Evolutionary conservation across 2,329 filamentous ascomycete genomes (phyloP), one percentile per base, ranked within the genome.

Genomic region (Phaeomoniella chlamydospora): DNA sequence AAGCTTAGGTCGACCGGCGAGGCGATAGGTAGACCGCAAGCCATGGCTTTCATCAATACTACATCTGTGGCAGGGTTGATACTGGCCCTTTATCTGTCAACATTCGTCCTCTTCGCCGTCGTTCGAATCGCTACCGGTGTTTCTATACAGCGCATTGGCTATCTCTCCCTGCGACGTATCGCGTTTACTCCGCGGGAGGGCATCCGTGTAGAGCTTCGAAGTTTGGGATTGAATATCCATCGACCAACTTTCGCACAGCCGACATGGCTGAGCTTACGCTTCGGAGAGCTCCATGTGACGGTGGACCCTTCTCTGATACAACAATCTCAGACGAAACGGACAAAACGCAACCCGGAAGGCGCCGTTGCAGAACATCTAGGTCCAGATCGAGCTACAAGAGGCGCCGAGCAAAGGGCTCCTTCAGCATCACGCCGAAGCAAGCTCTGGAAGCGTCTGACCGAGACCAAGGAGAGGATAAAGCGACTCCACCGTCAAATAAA

Each of bases 191-290:
- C 85, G 17, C 78, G 72, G 57, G 85, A 94, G 71, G 90, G 90
- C 47, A 65, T 94, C 50, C 80, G 80, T 49, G 75, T 98, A 56
- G 85, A 94, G 56, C 77, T 98, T 38, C 77, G 90, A 35, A 84
- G 87, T 35, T 68, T 98, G 36, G 86, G 90, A 31, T 68, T 98
- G 48, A 80, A 83, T 39, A 60, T 96, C 43, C 90, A 98, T 59
- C 77, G 87, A 3, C 90, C 90, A 10, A 96, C 90, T 4, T 96
- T 98, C 59, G 85, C 88, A 33, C 86, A 96, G 56, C 90, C 90
- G 31, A 96, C 92, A 43, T 96, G 88, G 86, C 65, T 94, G 48
- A 96, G 87, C 55, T 68, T 98, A 35, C 82, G 90, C 5, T 61
- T 98, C 40, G 83, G 76, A 49, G 90, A 94, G 53, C 65, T 94